phyloP scores from a whole-genome alignment of 306 rosid species.

The Glycine latifolia region DNA sequence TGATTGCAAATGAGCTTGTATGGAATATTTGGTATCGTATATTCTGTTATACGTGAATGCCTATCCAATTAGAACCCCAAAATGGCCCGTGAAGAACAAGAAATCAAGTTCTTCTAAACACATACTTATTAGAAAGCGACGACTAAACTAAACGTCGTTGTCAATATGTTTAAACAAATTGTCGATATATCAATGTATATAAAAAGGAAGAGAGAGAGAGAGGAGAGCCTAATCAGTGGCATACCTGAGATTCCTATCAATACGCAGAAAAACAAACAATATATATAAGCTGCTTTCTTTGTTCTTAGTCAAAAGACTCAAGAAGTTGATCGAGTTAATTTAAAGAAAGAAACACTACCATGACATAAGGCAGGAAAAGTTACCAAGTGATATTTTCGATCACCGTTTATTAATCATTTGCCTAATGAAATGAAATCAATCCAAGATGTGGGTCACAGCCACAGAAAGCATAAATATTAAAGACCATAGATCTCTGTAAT shows the following conservation, averaged over 20 bases:
- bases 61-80: background rate
- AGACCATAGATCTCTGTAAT: background rate
- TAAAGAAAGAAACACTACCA: slow-evolving; percentile 23
- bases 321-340: background rate
- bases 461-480: background rate
- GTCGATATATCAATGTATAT: slow-evolving; percentile 38
- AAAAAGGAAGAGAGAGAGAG: slow-evolving; percentile 36
- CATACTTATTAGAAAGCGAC: slow-evolving; percentile 37
- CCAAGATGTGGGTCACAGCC: slow-evolving; percentile 41
- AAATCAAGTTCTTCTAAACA: slow-evolving; percentile 23
- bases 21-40: background rate
- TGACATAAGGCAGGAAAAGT: slow-evolving; percentile 43
- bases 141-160: slow-evolving; percentile 34
- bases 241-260: slow-evolving; percentile 46
- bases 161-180: slow-evolving; percentile 42
- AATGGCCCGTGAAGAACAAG: slow-evolving; percentile 35
- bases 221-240: background rate
- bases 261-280: slow-evolving; percentile 14
- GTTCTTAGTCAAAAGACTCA: slow-evolving; percentile 40
- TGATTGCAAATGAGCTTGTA: slow-evolving; percentile 18
- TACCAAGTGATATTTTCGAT: slow-evolving; percentile 38
- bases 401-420: slow-evolving; percentile 43
- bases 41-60: background rate
- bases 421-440: slow-evolving; percentile 39
- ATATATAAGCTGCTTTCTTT: slow-evolving; percentile 29